Percentiles rank a stretch among this genome's conserved stretches.
Conservation (phyloP, 192 early-diverging fungal species). For the Spizellomyces punctatus region DNA sequence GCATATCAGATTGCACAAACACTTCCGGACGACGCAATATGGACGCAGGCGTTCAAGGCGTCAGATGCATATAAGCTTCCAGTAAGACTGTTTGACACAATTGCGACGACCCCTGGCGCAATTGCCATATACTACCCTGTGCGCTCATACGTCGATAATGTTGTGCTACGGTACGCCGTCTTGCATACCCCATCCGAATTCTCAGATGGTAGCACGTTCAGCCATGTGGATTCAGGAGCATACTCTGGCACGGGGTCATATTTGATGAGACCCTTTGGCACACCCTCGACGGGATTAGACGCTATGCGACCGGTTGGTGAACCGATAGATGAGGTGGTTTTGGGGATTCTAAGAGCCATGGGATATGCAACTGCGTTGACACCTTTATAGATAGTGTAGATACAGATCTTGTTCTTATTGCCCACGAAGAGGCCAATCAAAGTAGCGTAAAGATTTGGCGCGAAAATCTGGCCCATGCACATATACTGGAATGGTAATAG, state of each 20-base stretch:
- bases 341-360: slow-evolving; percentile 41
- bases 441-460: too few relatives aligned
- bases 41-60: slow-evolving; percentile 16
- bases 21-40: not conserved
- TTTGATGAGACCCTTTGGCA: slow-evolving; percentile 45
- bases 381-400: not conserved
- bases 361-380: slow-evolving; percentile 41
- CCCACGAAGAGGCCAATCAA: too few relatives aligned
- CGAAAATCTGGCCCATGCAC: too few relatives aligned
- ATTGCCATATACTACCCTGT: slow-evolving; percentile 35
- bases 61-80: slow-evolving; percentile 18
- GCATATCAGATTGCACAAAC: slow-evolving; percentile 2
- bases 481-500: too few relatives aligned
- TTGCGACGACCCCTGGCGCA: slow-evolving; percentile 33
- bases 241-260: slow-evolving; percentile 33
- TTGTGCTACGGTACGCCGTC: slow-evolving; percentile 19
- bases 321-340: slow-evolving; percentile 34
- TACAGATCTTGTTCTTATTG: too few relatives aligned
- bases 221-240: slow-evolving; percentile 35
- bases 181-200: slow-evolving; percentile 38
- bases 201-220: slow-evolving; percentile 32
- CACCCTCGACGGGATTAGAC: slow-evolving; percentile 30
- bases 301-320: slow-evolving; percentile 26
- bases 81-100: not conserved
- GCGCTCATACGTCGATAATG: not conserved